phyloP scores from a whole-genome alignment of 2,329 filamentous ascomycete species.

The Pseudopyricularia cyperi region DNA sequence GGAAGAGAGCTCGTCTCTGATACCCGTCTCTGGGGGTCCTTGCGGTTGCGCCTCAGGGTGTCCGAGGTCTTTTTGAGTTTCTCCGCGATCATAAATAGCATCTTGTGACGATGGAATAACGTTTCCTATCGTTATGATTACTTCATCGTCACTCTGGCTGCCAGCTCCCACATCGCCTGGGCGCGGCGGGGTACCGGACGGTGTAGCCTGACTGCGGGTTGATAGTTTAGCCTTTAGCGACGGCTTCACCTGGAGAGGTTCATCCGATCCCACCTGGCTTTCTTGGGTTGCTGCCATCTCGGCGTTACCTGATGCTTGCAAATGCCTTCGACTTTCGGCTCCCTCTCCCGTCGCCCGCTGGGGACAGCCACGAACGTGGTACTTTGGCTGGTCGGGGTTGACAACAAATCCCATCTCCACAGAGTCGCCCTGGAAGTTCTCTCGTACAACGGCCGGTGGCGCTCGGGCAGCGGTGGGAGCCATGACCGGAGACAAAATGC shows the following conservation, averaged over 20 bases:
- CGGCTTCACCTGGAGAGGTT: constrained; percentile 36
- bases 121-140: constrained; percentile 1
- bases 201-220: neutral
- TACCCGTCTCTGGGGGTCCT: neutral
- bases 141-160: neutral
- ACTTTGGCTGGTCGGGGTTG: constrained; percentile 45
- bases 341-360: neutral
- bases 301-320: neutral
- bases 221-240: constrained; percentile 16
- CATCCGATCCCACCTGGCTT: constrained; percentile 10
- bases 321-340: neutral
- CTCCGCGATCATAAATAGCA: neutral
- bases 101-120: constrained; percentile 8
- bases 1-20: constrained; percentile 46
- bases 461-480: constrained; percentile 7
- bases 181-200: constrained; percentile 3
- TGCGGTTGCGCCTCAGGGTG: neutral
- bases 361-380: constrained; percentile 40
- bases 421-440: constrained; percentile 57
- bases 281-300: constrained; percentile 3
- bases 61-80: neutral
- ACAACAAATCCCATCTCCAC: constrained; percentile 44
- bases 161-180: neutral
- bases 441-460: constrained; percentile 44
- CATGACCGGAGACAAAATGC: constrained; percentile 30